Evolutionary conservation across 2,329 filamentous ascomycete species (phyloP).

Genomic region (Leptographium procerum): DNA sequence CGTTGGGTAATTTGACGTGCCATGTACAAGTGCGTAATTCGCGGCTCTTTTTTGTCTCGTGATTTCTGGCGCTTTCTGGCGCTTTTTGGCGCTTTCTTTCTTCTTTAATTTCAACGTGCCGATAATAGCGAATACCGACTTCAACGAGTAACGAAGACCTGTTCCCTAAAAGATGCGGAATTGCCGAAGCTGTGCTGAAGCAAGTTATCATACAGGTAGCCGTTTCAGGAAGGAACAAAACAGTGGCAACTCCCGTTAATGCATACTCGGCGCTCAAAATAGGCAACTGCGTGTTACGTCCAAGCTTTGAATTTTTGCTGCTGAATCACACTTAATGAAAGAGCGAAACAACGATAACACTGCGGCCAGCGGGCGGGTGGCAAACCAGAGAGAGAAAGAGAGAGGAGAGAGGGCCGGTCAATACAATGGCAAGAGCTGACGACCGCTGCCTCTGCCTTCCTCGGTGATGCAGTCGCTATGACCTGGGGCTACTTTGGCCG

Average conservation of each 20-base stretch:
- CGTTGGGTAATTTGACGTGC: neutral
- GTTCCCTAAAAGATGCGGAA: neutral
- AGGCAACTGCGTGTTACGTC: too few relatives aligned
- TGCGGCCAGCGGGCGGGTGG: neutral
- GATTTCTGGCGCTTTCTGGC: neutral
- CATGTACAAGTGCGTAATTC: neutral
- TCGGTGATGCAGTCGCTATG: neutral
- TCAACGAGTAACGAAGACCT: neutral
- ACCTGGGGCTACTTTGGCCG: too few relatives aligned
- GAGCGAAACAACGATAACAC: too few relatives aligned
- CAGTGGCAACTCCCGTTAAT: neutral
- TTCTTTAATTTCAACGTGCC: too few relatives aligned
- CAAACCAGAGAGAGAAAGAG: neutral
- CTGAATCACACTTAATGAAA: too few relatives aligned
- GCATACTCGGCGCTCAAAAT: too few relatives aligned
- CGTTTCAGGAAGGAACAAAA: slow-evolving; percentile 8
- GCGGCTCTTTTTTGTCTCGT: neutral
- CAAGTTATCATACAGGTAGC: neutral
- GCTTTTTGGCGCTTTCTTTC: neutral
- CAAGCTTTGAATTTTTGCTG: too few relatives aligned
- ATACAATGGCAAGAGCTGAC: neutral
- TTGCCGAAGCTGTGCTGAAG: neutral
- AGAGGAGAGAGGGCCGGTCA: neutral
- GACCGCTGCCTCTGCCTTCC: neutral
- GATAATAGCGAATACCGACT: too few relatives aligned